These are phyloP conservation scores for Eremochloa ophiuroides DNA, from an alignment of 176 grass and related monocot genomes.

Conservation along the genomic window DNA sequence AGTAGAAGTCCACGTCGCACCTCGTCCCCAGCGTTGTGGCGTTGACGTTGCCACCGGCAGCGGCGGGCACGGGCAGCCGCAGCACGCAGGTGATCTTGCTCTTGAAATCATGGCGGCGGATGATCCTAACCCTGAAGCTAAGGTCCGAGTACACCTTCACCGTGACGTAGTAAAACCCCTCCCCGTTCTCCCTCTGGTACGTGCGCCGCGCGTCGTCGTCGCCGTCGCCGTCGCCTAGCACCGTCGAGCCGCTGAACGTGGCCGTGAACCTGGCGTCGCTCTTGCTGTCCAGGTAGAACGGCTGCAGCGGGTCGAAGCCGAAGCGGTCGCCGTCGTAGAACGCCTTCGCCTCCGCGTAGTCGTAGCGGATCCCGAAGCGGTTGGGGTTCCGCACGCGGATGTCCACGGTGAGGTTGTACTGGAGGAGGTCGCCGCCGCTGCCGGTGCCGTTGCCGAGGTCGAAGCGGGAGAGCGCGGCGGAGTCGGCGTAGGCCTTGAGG, in stretches of 20 bases:
- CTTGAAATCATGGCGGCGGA: conserved; percentile 32
- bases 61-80: conserved; percentile 52
- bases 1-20: conserved; percentile 59
- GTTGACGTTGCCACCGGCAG: conserved; percentile 14
- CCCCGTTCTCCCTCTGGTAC: conserved; percentile 48
- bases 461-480: conserved; percentile 53
- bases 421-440: neutral
- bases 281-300: conserved; percentile 58
- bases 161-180: conserved; percentile 65
- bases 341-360: conserved; percentile 37
- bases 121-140: conserved; percentile 47
- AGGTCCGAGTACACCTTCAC: conserved; percentile 46
- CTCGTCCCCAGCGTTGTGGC: conserved; percentile 27
- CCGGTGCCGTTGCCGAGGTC: conserved; percentile 10
- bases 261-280: conserved; percentile 37
- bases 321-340: conserved; percentile 58
- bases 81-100: conserved; percentile 59
- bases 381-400: conserved; percentile 60
- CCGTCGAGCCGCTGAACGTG: conserved; percentile 5
- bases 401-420: conserved; percentile 58
- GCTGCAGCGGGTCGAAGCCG: conserved; percentile 19
- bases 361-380: conserved; percentile 45
- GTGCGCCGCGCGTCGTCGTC: conserved; percentile 24
- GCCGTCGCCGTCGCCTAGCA: neutral
- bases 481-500: conserved; percentile 42